Conservation (phyloP, 306 rosid species). For the Prinsepia uniflora region DNA sequence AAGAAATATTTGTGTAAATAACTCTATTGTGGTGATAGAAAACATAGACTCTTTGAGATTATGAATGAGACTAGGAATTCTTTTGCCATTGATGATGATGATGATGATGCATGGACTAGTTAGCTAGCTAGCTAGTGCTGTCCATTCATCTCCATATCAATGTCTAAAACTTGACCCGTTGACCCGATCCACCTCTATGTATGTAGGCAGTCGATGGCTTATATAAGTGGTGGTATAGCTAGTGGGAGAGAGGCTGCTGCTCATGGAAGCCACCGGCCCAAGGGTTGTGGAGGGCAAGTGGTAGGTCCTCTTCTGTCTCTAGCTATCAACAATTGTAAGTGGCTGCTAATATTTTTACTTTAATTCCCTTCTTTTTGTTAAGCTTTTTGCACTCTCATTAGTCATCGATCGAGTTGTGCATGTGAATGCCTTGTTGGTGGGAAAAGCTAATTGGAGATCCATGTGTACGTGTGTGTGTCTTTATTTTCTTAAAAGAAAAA, state of each 20-base stretch:
- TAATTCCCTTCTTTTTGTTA: not conserved
- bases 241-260: conserved; percentile 6
- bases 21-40: not conserved
- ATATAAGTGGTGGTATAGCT: not conserved
- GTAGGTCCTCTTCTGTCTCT: conserved; percentile 7
- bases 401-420: not conserved
- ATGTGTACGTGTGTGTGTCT: not conserved
- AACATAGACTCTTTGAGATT: not conserved
- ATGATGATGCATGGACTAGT: no score
- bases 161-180: not conserved
- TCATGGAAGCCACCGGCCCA: conserved; percentile 14
- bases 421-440: not conserved
- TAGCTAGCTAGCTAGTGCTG: not conserved
- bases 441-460: not conserved
- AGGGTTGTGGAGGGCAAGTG: conserved; percentile 18
- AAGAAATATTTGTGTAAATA: no score
- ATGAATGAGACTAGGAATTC: not conserved
- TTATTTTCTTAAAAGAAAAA: not conserved
- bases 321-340: not conserved
- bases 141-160: not conserved
- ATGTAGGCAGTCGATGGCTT: conserved; percentile 12
- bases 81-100: not conserved
- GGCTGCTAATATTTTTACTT: not conserved
- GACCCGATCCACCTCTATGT: not conserved
- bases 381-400: not conserved